phyloP scores from a whole-genome alignment of 2,329 filamentous ascomycete genomes.

The Cordyceps pruinosa region DNA sequence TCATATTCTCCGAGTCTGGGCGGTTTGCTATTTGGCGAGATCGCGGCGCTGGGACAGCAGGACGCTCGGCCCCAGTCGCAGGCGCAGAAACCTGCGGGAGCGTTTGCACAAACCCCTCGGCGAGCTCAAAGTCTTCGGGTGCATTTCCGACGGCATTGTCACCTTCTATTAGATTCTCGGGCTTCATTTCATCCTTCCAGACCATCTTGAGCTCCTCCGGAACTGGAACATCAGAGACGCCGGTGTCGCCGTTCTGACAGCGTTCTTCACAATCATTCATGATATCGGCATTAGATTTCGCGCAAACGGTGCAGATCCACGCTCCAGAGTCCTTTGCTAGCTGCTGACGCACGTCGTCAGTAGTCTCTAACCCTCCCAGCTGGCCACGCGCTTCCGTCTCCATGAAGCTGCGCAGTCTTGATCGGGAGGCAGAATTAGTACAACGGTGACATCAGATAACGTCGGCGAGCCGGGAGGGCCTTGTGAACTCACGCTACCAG shows the following conservation, averaged over 20 bases:
- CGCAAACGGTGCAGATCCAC: slow-evolving; percentile 68
- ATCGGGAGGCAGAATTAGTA: neutral
- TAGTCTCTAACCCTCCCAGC: slow-evolving; percentile 79
- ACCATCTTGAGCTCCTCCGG: slow-evolving; percentile 56
- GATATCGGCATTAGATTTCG: slow-evolving; percentile 64
- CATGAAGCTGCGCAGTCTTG: slow-evolving; percentile 76
- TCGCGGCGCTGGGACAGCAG: neutral
- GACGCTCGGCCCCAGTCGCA: neutral
- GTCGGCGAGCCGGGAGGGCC: neutral
- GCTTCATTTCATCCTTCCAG: slow-evolving; percentile 65
- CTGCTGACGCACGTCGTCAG: slow-evolving; percentile 56
- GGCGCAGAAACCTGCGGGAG: slow-evolving; percentile 21
- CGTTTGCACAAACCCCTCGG: slow-evolving; percentile 54
- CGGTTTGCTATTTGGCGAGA: neutral
- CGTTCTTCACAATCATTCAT: slow-evolving; percentile 62
- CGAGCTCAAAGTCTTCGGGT: slow-evolving; percentile 34
- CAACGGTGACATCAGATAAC: neutral
- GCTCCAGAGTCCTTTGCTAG: slow-evolving; percentile 60
- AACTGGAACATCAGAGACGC: slow-evolving; percentile 39
- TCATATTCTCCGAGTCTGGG: slow-evolving; percentile 15
- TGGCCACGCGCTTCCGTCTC: slow-evolving; percentile 83
- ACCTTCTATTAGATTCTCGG: slow-evolving; percentile 15
- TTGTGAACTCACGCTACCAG: slow-evolving; percentile 48
- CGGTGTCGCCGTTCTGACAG: slow-evolving; percentile 26
- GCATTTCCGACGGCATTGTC: slow-evolving; percentile 33